Evolutionary conservation across 805 yeast genomes (phyloP).

Genomic region (Gaillardinia entomophila): DNA sequence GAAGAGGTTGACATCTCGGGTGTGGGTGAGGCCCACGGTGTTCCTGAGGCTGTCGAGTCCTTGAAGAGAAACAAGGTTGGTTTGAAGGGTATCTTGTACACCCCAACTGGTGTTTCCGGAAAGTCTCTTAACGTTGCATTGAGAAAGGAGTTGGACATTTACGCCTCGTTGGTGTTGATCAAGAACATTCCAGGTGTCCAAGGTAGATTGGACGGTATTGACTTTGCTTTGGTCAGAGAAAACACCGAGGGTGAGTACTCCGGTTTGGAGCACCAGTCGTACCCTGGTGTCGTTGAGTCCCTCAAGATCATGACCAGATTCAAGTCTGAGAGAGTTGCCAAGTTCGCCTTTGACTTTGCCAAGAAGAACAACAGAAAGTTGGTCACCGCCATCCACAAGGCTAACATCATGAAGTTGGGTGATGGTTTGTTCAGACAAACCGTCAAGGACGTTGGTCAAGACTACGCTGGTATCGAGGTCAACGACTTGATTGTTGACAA

Average conservation of each 20-base stretch:
- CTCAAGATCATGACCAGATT: slow-evolving; percentile 89
- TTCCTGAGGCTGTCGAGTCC: slow-evolving; percentile 81
- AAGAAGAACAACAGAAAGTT: slow-evolving; percentile 82
- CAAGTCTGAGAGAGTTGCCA: slow-evolving; percentile 95
- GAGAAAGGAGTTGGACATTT: slow-evolving; percentile 93
- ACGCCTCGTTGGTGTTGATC: slow-evolving; percentile 90
- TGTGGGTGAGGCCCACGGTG: slow-evolving; percentile 52
- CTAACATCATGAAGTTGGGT: slow-evolving; percentile 97
- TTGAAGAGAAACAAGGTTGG: slow-evolving; percentile 96
- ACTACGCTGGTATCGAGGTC: slow-evolving; percentile 76
- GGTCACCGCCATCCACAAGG: slow-evolving; percentile 97
- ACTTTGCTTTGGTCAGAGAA: slow-evolving; percentile 93
- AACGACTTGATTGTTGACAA: slow-evolving; percentile 96
- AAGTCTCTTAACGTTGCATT: slow-evolving; percentile 92
- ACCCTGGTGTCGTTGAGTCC: slow-evolving; percentile 96
- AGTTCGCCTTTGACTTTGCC: slow-evolving; percentile 96
- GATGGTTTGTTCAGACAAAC: slow-evolving; percentile 97
- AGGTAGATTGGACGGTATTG: slow-evolving; percentile 82
- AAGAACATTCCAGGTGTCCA: slow-evolving; percentile 92
- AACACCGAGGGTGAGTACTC: slow-evolving; percentile 99
- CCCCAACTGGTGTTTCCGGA: slow-evolving; percentile 72
- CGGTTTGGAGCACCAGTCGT: slow-evolving; percentile 95
- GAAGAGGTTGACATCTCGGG: slow-evolving; percentile 52
- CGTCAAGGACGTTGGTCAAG: slow-evolving; percentile 76
- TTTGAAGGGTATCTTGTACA: slow-evolving; percentile 90